Percentiles rank a stretch among this genome's conserved stretches.
Evolutionary conservation across 1,284 basidiomycete genomes (phyloP).

Genomic region (Apiotrichum laibachii): DNA sequence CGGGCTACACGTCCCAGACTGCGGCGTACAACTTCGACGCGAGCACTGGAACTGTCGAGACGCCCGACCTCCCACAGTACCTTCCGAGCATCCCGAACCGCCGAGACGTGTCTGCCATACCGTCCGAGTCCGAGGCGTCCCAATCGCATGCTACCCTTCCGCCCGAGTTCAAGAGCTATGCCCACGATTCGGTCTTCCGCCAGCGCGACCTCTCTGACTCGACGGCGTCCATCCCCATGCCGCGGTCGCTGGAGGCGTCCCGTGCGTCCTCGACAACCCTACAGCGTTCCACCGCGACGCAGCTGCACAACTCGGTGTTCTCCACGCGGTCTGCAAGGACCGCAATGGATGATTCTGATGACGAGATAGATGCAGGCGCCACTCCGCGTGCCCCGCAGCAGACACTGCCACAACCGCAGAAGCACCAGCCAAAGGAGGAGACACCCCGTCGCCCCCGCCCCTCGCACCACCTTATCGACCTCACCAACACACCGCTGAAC

Average conservation of each 20-base stretch:
- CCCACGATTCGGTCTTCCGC: background rate
- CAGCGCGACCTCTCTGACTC: background rate
- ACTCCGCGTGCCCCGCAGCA: background rate
- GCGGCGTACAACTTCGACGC: conserved; percentile 2
- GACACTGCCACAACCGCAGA: too few relatives aligned
- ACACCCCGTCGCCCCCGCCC: background rate
- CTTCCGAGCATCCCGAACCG: background rate
- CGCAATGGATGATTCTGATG: background rate
- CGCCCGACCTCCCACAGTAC: conserved; percentile 1
- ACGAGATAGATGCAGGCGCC: background rate
- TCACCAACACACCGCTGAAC: conserved; percentile 60
- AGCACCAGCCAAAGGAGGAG: too few relatives aligned
- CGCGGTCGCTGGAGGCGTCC: conserved; percentile 1
- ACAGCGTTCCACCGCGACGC: background rate
- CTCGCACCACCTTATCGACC: conserved; percentile 51
- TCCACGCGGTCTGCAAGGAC: background rate
- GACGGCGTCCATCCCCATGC: background rate
- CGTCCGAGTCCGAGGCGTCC: background rate
- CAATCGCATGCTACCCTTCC: background rate
- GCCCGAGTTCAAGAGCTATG: background rate
- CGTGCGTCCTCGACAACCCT: conserved; percentile 6
- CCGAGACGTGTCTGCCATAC: background rate
- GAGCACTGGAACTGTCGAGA: conserved; percentile 4
- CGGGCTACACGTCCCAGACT: conserved; percentile 26
- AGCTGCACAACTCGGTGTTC: background rate